Conservation (phyloP, 768 basidiomycete genomes). For the Mycena leptocephala region DNA sequence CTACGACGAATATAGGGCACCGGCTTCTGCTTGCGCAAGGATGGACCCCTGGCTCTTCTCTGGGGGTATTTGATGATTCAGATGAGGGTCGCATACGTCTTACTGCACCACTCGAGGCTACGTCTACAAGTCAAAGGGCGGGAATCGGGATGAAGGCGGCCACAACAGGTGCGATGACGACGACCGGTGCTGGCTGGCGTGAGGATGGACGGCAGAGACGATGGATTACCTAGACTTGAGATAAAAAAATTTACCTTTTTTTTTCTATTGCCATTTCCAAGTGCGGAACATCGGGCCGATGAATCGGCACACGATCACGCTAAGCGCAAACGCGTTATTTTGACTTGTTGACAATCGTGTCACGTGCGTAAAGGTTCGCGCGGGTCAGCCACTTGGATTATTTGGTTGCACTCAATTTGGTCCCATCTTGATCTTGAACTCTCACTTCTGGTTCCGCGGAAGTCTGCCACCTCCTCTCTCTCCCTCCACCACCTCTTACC, state of each 20-base stretch:
- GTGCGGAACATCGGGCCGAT: neutral
- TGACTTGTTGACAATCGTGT: neutral
- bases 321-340: too few relatives aligned
- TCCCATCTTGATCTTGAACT: neutral
- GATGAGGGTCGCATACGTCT: constrained; percentile 59
- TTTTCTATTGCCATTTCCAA: too few relatives aligned
- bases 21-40: constrained; percentile 81
- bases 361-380: neutral
- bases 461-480: constrained; percentile 38
- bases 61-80: constrained; percentile 55
- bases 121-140: constrained; percentile 58
- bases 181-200: constrained; percentile 53
- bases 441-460: constrained; percentile 16
- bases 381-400: neutral
- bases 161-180: constrained; percentile 30
- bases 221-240: constrained; percentile 48
- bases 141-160: constrained; percentile 67
- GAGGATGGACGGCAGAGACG: constrained; percentile 58
- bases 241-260: neutral
- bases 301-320: neutral
- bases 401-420: neutral
- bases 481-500: constrained; percentile 39
- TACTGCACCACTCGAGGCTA: constrained; percentile 73
- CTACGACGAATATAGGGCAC: constrained; percentile 77
- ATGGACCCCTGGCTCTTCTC: constrained; percentile 79